Evolutionary conservation across 306 rosid genomes (phyloP).

Genomic region (Comarum palustre): DNA sequence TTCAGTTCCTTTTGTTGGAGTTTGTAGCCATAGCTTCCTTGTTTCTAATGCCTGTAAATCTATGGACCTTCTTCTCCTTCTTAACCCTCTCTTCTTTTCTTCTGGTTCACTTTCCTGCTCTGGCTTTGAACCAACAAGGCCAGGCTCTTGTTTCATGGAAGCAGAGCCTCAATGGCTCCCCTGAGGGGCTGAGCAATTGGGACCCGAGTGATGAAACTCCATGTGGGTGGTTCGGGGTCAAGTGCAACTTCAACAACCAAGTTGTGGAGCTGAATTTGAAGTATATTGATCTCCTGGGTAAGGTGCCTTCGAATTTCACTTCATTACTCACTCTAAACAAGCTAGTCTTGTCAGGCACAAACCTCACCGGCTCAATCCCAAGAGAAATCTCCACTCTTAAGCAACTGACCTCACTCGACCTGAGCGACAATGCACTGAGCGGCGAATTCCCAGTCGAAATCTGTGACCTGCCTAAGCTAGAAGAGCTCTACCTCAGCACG

Average conservation of each 20-base stretch:
- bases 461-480: constrained; percentile 42
- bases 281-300: constrained; percentile 65
- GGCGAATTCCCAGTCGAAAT: constrained; percentile 73
- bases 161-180: constrained; percentile 63
- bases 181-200: constrained; percentile 51
- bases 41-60: constrained; percentile 89
- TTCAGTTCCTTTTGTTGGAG: constrained; percentile 43
- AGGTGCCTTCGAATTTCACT: constrained; percentile 53
- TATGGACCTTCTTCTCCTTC: constrained; percentile 51
- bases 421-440: constrained; percentile 65
- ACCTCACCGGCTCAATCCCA: constrained; percentile 84
- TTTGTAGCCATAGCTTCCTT: constrained; percentile 36
- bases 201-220: constrained; percentile 56
- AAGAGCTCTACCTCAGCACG: constrained; percentile 62
- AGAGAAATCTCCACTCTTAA: constrained; percentile 45
- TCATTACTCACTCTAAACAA: constrained; percentile 52
- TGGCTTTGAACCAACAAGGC: constrained; percentile 73
- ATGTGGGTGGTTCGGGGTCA: constrained; percentile 78
- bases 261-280: constrained; percentile 57
- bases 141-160: constrained; percentile 79
- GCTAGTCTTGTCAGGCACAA: constrained; percentile 63
- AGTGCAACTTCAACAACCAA: constrained; percentile 51
- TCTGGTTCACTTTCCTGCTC: constrained; percentile 28
- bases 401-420: constrained; percentile 47
- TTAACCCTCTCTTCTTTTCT: constrained; percentile 35